A percentile compares a stretch with the other conserved stretches of the same genome.
Evolutionary conservation across 768 basidiomycete species (phyloP).

Genomic region (Termitomyces sp.): DNA sequence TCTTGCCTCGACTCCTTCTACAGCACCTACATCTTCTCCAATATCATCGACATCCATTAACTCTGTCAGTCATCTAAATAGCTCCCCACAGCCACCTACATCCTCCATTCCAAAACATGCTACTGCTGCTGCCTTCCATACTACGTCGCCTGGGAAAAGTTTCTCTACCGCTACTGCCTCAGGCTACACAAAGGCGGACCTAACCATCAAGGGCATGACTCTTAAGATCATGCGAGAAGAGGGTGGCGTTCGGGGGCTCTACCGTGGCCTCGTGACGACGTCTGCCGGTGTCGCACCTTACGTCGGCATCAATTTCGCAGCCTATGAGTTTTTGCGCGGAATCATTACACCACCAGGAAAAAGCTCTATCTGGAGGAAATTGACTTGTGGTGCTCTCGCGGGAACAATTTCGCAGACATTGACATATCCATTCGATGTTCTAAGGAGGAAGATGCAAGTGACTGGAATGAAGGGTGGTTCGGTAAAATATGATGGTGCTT

Average conservation of each 20-base stretch:
- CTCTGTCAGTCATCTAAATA: conserved; percentile 22
- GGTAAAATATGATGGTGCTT: conserved; percentile 72
- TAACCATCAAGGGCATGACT: conserved; percentile 87
- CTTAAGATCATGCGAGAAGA: conserved; percentile 87
- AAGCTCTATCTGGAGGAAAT: conserved; percentile 59
- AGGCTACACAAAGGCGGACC: conserved; percentile 43
- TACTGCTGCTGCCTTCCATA: conserved; percentile 50
- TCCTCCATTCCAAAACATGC: conserved; percentile 24
- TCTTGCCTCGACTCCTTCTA: conserved; percentile 17
- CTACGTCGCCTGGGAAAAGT: conserved; percentile 32
- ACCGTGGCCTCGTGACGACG: conserved; percentile 82
- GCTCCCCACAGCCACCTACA: conserved; percentile 18
- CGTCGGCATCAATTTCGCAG: conserved; percentile 89
- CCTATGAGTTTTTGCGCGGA: conserved; percentile 80
- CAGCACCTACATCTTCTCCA: conserved; percentile 12
- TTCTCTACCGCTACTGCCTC: conserved; percentile 4
- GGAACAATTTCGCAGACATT: conserved; percentile 92
- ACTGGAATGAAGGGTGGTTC: conserved; percentile 65
- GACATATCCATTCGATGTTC: conserved; percentile 94
- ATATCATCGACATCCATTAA: conserved; percentile 14
- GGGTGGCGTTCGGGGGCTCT: conserved; percentile 82
- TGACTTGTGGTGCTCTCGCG: conserved; percentile 77
- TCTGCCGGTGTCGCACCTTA: conserved; percentile 89
- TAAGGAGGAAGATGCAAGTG: conserved; percentile 95
- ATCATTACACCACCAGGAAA: conserved; percentile 80